Conservation (phyloP, 1,284 basidiomycete species). For the Amylostereum areolatum region DNA sequence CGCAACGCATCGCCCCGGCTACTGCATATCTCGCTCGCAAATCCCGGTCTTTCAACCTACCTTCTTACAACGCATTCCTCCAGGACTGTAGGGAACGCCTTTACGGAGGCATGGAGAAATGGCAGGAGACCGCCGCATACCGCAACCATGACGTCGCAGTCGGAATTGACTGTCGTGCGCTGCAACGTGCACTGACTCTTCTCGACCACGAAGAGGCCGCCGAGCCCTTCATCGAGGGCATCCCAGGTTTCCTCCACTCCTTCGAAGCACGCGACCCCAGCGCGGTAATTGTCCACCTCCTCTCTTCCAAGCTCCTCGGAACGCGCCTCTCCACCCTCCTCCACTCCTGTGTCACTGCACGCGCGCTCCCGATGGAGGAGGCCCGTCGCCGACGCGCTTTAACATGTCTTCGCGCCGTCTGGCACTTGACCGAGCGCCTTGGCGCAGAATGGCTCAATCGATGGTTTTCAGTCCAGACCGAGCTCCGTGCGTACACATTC, state of each 20-base stretch:
- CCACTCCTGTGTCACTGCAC: not conserved
- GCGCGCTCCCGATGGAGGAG: not conserved
- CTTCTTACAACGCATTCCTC: not conserved
- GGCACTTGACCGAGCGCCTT: not conserved
- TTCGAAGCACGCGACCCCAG: not conserved
- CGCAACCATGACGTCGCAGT: not conserved
- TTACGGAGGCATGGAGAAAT: not conserved
- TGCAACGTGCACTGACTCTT: not conserved
- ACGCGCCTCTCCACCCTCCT: not conserved
- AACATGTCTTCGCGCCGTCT: not conserved
- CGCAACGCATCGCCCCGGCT: not conserved
- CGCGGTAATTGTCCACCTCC: not conserved
- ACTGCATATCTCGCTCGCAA: not conserved
- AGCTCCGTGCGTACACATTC: not conserved
- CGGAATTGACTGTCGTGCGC: not conserved
- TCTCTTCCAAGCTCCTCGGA: not conserved
- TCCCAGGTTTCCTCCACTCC: not conserved
- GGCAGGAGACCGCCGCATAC: not conserved
- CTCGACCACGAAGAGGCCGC: not conserved
- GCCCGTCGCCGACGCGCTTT: not conserved
- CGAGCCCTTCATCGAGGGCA: not conserved
- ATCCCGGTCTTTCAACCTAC: not conserved
- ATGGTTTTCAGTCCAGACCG: not conserved
- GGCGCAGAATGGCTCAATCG: not conserved
- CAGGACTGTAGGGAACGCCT: not conserved